Evolutionary conservation across 139 green algal genomes (phyloP).

Genomic region (Closterium sp.): DNA sequence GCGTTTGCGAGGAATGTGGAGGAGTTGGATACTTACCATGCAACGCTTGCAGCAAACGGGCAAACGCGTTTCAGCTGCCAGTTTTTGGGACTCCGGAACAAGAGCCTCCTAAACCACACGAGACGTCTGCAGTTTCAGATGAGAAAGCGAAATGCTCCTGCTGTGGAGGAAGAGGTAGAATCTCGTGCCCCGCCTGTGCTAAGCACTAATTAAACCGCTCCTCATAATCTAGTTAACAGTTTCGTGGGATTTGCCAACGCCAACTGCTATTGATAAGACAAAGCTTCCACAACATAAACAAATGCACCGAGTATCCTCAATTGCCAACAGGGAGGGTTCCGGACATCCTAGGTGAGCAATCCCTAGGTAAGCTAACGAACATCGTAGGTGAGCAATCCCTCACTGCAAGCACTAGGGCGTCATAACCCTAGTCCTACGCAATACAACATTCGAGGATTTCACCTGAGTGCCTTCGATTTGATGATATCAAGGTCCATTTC

Average conservation of each 20-base stretch:
- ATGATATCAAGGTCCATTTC: conserved; percentile 51
- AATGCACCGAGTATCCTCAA: neutral
- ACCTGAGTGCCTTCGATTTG: conserved; percentile 19
- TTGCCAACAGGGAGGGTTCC: neutral
- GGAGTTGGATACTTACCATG: neutral
- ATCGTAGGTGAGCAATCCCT: neutral
- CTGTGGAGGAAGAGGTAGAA: neutral
- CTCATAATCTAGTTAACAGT: no score
- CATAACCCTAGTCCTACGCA: neutral
- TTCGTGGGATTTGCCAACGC: no score
- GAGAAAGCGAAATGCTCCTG: neutral
- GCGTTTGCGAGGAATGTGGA: neutral
- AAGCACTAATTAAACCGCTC: neutral
- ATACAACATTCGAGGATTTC: neutral
- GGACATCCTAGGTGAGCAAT: neutral
- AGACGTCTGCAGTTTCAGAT: neutral
- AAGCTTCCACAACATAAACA: neutral
- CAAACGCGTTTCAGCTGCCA: neutral
- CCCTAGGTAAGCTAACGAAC: no score
- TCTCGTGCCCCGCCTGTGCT: neutral
- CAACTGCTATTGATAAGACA: no score
- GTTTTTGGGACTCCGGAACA: neutral
- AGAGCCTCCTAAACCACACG: neutral
- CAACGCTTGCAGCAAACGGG: neutral
- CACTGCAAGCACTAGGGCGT: neutral